phyloP scores from a whole-genome alignment of 2,329 filamentous ascomycete species.

The Trichoderma asperellum region DNA sequence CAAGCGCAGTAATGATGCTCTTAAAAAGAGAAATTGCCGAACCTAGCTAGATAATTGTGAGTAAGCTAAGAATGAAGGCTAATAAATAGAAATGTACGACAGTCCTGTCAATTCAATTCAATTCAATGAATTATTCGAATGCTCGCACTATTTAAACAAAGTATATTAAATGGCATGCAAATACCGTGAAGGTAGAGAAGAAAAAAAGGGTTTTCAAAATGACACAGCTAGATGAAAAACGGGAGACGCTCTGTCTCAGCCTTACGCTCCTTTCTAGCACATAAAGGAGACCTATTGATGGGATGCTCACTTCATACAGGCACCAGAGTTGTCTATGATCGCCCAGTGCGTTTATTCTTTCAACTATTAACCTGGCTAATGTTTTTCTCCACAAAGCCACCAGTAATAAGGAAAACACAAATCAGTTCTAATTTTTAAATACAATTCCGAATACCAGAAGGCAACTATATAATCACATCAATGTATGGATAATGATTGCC shows the following conservation, averaged over 20 bases:
- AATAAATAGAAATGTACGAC: neutral
- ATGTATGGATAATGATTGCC: no score
- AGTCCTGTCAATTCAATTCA: neutral
- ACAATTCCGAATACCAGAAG: neutral
- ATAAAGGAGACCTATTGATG: no score
- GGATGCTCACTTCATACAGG: neutral
- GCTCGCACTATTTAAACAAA: no score
- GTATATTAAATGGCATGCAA: neutral
- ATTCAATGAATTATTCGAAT: neutral
- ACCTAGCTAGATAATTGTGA: neutral
- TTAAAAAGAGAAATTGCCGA: neutral
- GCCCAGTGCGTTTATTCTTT: no score
- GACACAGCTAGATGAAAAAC: no score
- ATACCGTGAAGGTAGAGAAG: neutral
- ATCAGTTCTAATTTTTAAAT: neutral
- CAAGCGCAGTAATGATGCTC: neutral
- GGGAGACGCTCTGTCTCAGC: no score
- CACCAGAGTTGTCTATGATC: neutral
- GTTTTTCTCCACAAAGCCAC: no score
- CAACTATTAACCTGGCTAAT: no score
- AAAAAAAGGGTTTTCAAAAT: neutral
- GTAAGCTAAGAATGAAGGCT: neutral
- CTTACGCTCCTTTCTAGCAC: no score
- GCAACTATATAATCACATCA: neutral
- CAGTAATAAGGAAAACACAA: no score